These are phyloP conservation scores for Polychytrium aggregatum DNA, from an alignment of 192 early-diverging fungal species.

Conservation along the genomic window DNA sequence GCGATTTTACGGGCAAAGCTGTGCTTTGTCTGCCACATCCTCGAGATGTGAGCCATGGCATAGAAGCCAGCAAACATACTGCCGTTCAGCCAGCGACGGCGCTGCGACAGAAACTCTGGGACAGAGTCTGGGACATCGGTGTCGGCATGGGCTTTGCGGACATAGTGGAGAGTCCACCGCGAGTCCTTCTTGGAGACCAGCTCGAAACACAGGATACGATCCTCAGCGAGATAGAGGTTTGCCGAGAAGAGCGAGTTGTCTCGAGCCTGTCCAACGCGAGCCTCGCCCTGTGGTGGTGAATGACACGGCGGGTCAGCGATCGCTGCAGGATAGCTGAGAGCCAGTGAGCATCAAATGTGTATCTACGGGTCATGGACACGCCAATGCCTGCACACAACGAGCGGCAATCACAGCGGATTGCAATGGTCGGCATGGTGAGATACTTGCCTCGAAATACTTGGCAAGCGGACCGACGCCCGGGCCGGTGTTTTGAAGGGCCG, in stretches of 20 bases:
- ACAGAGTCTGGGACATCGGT: constrained; percentile 71
- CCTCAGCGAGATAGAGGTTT: constrained; percentile 76
- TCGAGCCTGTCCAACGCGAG: constrained; percentile 7
- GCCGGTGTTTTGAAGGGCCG: constrained; percentile 54
- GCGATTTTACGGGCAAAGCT: constrained; percentile 50
- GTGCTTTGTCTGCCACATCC: constrained; percentile 58
- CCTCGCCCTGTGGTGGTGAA: constrained; percentile 32
- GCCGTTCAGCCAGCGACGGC: constrained; percentile 47
- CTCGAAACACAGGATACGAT: constrained; percentile 79
- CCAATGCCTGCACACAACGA: too few relatives aligned
- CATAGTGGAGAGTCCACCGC: constrained; percentile 66
- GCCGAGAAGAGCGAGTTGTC: constrained; percentile 57
- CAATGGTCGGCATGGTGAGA: too few relatives aligned
- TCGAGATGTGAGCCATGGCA: constrained; percentile 46
- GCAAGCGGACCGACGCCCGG: constrained; percentile 50
- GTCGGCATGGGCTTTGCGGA: constrained; percentile 57
- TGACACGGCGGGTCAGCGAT: too few relatives aligned
- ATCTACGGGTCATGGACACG: too few relatives aligned
- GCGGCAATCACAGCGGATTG: too few relatives aligned
- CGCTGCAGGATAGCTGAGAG: too few relatives aligned
- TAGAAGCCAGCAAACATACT: constrained; percentile 53
- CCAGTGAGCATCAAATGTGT: too few relatives aligned
- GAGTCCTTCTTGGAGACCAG: constrained; percentile 59
- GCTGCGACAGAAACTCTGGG: constrained; percentile 41
- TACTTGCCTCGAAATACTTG: constrained; percentile 61